phyloP scores from a whole-genome alignment of 2,329 filamentous ascomycete species.

The Diaporthe sp. region DNA sequence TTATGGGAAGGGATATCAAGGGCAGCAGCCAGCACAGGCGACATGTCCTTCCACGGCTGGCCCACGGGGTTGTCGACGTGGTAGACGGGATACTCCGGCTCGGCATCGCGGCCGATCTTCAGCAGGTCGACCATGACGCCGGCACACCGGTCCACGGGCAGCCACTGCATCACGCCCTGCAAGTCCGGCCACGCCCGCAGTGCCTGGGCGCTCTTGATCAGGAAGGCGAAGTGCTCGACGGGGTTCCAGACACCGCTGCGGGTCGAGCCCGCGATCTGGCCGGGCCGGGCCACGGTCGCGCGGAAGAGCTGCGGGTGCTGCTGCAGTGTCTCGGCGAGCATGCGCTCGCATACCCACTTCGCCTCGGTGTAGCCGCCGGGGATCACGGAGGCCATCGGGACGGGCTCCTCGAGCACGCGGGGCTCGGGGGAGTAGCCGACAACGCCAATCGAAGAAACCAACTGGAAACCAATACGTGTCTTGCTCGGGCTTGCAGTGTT shows the following conservation, averaged over 20 bases:
- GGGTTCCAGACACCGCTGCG: conserved; percentile 67
- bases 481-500: no score
- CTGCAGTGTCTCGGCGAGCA: conserved; percentile 62
- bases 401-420: conserved; percentile 56
- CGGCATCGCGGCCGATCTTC: not conserved
- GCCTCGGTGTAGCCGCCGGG: conserved; percentile 64
- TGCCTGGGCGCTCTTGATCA: conserved; percentile 63
- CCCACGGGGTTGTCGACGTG: conserved; percentile 30
- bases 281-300: conserved; percentile 57
- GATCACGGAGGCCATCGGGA: conserved; percentile 55
- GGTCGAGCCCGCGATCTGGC: conserved; percentile 65
- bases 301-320: conserved; percentile 55
- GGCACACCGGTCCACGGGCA: conserved; percentile 55
- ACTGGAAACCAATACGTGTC: no score
- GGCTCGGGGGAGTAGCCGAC: conserved; percentile 47
- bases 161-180: conserved; percentile 56
- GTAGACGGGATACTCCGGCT: conserved; percentile 14
- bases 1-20: no score
- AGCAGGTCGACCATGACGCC: conserved; percentile 43
- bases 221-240: conserved; percentile 61
- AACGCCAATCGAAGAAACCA: conserved; percentile 54
- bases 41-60: conserved; percentile 21
- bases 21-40: no score
- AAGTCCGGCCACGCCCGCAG: conserved; percentile 56
- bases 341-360: conserved; percentile 63